Conservation (phyloP, 1,139 yeast genomes). For the Sugiyamaella neomexicana region DNA sequence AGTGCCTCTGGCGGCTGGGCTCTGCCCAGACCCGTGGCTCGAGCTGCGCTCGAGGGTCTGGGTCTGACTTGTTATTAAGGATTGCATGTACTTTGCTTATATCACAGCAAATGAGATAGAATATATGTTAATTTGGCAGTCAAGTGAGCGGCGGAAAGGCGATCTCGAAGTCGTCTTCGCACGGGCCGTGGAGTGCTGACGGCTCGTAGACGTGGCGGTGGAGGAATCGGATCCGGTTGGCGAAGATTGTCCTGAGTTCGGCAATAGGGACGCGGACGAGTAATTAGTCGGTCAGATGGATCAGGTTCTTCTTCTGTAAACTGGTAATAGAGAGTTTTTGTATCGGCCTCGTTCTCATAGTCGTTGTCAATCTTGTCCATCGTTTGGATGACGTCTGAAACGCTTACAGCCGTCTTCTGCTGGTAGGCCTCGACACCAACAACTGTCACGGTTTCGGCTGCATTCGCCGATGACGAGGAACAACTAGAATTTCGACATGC, state of each 20-base stretch:
- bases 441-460: neutral
- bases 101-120: neutral
- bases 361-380: neutral
- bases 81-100: no score
- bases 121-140: neutral
- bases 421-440: neutral
- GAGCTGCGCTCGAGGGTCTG: neutral
- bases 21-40: no score
- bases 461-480: neutral
- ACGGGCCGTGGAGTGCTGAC: neutral
- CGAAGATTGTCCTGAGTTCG: neutral
- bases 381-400: neutral
- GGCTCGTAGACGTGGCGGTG: neutral
- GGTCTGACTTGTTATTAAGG: no score
- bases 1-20: no score
- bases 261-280: neutral
- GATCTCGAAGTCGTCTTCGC: neutral
- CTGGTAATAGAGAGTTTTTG: neutral
- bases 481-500: neutral
- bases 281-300: neutral
- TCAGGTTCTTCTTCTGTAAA: neutral
- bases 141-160: neutral
- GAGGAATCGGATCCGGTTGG: neutral
- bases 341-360: neutral
- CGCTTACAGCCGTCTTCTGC: neutral